Evolutionary conservation across 495 filamentous ascomycete genomes (phyloP), one percentile per base, ranked within the genome.

Genomic region (Aspergillus coremiiformis): DNA sequence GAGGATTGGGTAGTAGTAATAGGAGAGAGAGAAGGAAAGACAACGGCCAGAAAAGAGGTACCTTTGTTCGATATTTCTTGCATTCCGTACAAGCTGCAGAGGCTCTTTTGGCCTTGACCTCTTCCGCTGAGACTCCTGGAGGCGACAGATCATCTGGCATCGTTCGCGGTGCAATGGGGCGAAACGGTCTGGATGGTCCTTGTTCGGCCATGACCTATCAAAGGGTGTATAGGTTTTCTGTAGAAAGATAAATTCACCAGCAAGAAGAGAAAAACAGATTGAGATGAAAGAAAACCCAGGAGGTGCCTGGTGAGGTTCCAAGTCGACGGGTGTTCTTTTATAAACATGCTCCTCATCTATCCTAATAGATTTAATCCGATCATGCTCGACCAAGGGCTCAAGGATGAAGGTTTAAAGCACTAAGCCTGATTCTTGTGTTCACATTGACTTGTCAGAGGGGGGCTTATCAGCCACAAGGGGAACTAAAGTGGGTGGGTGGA

Each of bases 71-170:
- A 37, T 67, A 60, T 44, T 55, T 63, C 55, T 75, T 67, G 55
- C 72, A 75, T 52, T 75, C 69, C 24, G 50, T 56, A 53, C 72
- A 75, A 20, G 72, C 72, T 11, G 66, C 67, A 10, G 70, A 73
- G 8, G 67, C 70, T 49, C 72, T 60, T 47, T 67, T 73, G 42
- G 65, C 66, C 43, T 66, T 63, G 30, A 49, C 53, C 9, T 75
- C 70, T 21, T 73, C 71, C 15, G 60, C 37, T 14, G 50, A 39
- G 19, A 53, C 42, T 17, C 44, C 56, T 39, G 57, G 52, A 14
- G 56, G 12, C 32, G 32, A 12, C 12, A 35, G 59, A 35, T 41
- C 30, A 3, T 53, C 62, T 15, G 47, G 41, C 19, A 44, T 44
- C 12, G 55, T 56, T 22, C 67, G 62, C 45, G 70, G 70, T 17